Conservation (phyloP, 2,329 filamentous ascomycete genomes). For the Intubia oerlemansii region DNA sequence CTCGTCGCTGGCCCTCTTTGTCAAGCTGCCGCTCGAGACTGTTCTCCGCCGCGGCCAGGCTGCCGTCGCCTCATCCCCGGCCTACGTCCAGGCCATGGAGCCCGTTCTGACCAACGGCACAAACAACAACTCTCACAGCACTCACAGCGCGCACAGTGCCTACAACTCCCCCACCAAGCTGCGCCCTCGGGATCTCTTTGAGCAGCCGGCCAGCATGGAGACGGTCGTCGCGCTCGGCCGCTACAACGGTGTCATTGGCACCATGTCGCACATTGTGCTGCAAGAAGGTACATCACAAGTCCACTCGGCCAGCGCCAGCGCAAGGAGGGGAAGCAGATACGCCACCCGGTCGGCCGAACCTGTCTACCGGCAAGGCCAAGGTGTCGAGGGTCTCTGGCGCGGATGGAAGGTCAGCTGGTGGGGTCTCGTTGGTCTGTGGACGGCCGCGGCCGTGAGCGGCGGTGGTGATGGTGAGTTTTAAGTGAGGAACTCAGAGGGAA, state of each 20-base stretch:
- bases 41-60: conserved; percentile 78
- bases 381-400: conserved; percentile 44
- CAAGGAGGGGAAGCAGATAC: too few relatives aligned
- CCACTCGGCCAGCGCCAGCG: conserved; percentile 12
- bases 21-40: conserved; percentile 82
- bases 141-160: background rate
- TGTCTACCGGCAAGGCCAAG: conserved; percentile 39
- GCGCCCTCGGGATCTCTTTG: too few relatives aligned
- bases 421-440: conserved; percentile 56
- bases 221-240: conserved; percentile 63
- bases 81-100: conserved; percentile 27
- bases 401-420: conserved; percentile 64
- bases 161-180: background rate
- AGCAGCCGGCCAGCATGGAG: conserved; percentile 23
- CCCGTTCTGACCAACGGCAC: too few relatives aligned
- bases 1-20: conserved; percentile 57
- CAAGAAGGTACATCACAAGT: conserved; percentile 52
- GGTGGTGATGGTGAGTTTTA: conserved; percentile 40
- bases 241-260: conserved; percentile 75
- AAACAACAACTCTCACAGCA: too few relatives aligned
- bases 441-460: conserved; percentile 39
- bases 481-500: too few relatives aligned
- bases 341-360: conserved; percentile 16
- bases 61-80: conserved; percentile 37
- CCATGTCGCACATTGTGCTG: conserved; percentile 68